Conservation (phyloP, 345 rosid genomes). For the Brassica juncea region DNA sequence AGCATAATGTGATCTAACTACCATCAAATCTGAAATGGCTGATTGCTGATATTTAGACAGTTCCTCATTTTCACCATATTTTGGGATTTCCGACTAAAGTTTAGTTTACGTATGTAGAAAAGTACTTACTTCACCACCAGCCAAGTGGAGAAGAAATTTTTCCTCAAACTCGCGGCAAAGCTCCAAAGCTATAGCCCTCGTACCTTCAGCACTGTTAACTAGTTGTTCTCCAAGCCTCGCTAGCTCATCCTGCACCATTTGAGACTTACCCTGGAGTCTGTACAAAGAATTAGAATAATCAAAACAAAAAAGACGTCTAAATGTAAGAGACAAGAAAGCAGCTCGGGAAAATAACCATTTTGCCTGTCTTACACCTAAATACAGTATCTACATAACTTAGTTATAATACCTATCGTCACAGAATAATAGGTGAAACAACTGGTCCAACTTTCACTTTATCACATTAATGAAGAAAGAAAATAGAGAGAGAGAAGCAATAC, state of each 20-base stretch:
- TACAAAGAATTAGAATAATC: not conserved
- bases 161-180: slow-evolving; percentile 99
- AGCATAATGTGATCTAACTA: not conserved
- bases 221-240: slow-evolving; percentile 89
- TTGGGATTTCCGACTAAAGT: slow-evolving; percentile 8
- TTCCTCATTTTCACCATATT: slow-evolving; percentile 11
- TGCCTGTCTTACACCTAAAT: slow-evolving; percentile 7
- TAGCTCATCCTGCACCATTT: slow-evolving; percentile 81
- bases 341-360: not conserved
- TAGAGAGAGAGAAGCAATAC: slow-evolving; percentile 46
- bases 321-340: slow-evolving; percentile 8
- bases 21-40: not conserved
- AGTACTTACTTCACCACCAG: slow-evolving; percentile 78
- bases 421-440: slow-evolving; percentile 8
- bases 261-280: slow-evolving; percentile 94
- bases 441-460: slow-evolving; percentile 2
- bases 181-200: slow-evolving; percentile 96
- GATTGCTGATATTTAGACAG: slow-evolving; percentile 7
- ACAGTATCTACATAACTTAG: not conserved
- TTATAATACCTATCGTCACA: not conserved
- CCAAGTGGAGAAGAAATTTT: slow-evolving; percentile 86
- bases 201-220: slow-evolving; percentile 87
- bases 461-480: slow-evolving; percentile 25
- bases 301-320: not conserved
- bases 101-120: slow-evolving; percentile 28